Evolutionary conservation across 805 yeast species (phyloP).

Genomic region (Lachancea nothofagi): DNA sequence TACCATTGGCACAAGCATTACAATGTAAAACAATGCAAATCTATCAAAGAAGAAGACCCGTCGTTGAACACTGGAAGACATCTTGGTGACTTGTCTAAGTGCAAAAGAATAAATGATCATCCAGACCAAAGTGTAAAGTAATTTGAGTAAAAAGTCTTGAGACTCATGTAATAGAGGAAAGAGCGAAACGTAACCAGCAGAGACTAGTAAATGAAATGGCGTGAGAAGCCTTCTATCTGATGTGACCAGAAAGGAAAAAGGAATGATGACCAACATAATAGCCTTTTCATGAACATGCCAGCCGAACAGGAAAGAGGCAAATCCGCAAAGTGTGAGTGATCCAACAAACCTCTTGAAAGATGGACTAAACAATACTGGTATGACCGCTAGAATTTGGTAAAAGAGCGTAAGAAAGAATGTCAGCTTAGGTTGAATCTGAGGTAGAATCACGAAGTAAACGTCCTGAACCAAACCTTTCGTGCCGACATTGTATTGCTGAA

Average conservation of each 20-base stretch:
- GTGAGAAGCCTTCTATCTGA: slow-evolving; percentile 66
- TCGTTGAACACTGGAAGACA: slow-evolving; percentile 37
- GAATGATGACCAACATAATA: slow-evolving; percentile 79
- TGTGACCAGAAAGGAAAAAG: slow-evolving; percentile 71
- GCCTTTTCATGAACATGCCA: slow-evolving; percentile 99
- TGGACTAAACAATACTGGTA: slow-evolving; percentile 68
- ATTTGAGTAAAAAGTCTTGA: slow-evolving; percentile 74
- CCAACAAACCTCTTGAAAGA: slow-evolving; percentile 76
- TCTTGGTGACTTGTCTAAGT: slow-evolving; percentile 59
- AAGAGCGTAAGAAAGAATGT: slow-evolving; percentile 80
- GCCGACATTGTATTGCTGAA: slow-evolving; percentile 36
- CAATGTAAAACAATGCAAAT: slow-evolving; percentile 56
- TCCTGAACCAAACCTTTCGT: slow-evolving; percentile 94
- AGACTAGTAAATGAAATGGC: slow-evolving; percentile 63
- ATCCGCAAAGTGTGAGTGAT: slow-evolving; percentile 82
- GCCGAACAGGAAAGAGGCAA: slow-evolving; percentile 86
- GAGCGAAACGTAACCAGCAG: slow-evolving; percentile 79
- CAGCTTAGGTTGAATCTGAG: slow-evolving; percentile 68
- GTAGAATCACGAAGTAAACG: slow-evolving; percentile 72
- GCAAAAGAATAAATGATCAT: slow-evolving; percentile 68
- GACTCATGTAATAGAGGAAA: slow-evolving; percentile 82
- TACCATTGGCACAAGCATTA: slow-evolving; percentile 64
- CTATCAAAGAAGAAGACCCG: slow-evolving; percentile 67
- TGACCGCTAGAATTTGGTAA: slow-evolving; percentile 71
- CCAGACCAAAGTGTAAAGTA: slow-evolving; percentile 78